Percentiles rank a stretch among this genome's conserved stretches.
Evolutionary conservation across 2,329 filamentous ascomycete species (phyloP).

Genomic region (Neonectria neomacrospora): DNA sequence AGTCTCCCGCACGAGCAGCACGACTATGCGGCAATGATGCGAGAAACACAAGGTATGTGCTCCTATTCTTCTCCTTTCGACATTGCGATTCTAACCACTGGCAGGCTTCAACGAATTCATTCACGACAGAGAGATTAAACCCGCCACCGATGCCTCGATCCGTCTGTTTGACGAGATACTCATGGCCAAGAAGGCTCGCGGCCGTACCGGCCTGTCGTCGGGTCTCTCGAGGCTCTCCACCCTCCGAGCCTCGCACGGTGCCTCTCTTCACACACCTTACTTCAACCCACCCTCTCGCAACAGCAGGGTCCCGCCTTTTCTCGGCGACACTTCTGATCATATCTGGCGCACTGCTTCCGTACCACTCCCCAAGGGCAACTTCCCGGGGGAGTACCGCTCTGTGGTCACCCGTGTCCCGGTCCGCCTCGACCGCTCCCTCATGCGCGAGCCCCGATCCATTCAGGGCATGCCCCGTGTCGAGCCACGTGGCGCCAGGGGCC

Average conservation of each 20-base stretch:
- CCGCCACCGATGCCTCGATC: conserved; percentile 71
- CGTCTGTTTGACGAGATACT: conserved; percentile 88
- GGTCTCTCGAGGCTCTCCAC: conserved; percentile 72
- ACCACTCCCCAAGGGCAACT: conserved; percentile 69
- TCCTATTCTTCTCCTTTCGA: neutral
- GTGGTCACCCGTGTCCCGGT: conserved; percentile 76
- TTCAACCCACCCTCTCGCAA: conserved; percentile 51
- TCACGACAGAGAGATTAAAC: conserved; percentile 78
- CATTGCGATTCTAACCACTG: conserved; percentile 19
- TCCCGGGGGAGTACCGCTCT: conserved; percentile 70
- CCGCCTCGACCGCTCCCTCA: conserved; percentile 84
- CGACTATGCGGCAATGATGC: conserved; percentile 71
- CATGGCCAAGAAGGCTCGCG: conserved; percentile 77
- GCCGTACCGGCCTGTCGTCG: conserved; percentile 72
- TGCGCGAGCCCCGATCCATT: conserved; percentile 92
- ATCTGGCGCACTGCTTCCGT: conserved; percentile 78
- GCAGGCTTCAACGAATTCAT: conserved; percentile 81
- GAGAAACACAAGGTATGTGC: conserved; percentile 71
- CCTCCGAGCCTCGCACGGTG: conserved; percentile 66
- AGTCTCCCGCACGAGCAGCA: conserved; percentile 74
- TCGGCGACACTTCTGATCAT: conserved; percentile 80
- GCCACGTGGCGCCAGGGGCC: conserved; percentile 59
- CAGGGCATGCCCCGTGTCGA: conserved; percentile 82
- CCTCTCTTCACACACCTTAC: conserved; percentile 54
- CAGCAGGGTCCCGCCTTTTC: conserved; percentile 66